phyloP scores from a whole-genome alignment of 768 basidiomycete genomes.

The Trametes elegans region DNA sequence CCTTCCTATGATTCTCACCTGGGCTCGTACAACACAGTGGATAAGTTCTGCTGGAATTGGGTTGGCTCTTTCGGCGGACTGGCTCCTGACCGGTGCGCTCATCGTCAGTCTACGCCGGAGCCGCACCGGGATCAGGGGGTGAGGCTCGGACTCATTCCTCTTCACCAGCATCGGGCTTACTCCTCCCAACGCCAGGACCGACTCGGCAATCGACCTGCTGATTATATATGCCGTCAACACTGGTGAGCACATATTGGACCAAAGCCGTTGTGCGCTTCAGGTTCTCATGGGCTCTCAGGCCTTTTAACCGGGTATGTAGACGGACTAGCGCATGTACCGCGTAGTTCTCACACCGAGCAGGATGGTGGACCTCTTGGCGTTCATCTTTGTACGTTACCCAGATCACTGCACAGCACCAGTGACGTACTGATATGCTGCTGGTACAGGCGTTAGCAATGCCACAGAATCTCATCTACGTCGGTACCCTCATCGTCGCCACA shows the following conservation, averaged over 20 bases:
- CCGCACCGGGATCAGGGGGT: slow-evolving; percentile 10
- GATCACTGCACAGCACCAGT: not conserved
- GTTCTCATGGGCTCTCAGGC: not conserved
- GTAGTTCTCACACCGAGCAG: not conserved
- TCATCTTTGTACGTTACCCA: not conserved
- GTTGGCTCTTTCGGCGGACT: slow-evolving; percentile 6
- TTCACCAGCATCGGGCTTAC: not conserved
- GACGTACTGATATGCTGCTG: not conserved
- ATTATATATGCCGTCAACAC: slow-evolving; percentile 14
- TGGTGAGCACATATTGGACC: not conserved
- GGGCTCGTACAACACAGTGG: not conserved
- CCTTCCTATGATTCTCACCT: not conserved
- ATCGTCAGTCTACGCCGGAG: slow-evolving; percentile 1
- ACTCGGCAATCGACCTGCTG: slow-evolving; percentile 9
- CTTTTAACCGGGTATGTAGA: slow-evolving; percentile 4
- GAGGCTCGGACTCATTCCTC: not conserved
- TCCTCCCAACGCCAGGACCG: not conserved
- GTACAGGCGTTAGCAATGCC: slow-evolving; percentile 11
- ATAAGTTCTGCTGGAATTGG: slow-evolving; percentile 14
- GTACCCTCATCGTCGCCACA: slow-evolving; percentile 7
- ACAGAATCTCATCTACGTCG: slow-evolving; percentile 12
- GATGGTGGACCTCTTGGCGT: slow-evolving; percentile 1
- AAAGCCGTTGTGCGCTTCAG: not conserved
- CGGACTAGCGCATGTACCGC: too few species aligned
- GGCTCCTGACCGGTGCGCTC: slow-evolving; percentile 1